Percentiles rank a stretch among this genome's conserved stretches.
phyloP scores from a whole-genome alignment of 2,329 filamentous ascomycete genomes.

The Sporothrix brunneoviolacea region DNA sequence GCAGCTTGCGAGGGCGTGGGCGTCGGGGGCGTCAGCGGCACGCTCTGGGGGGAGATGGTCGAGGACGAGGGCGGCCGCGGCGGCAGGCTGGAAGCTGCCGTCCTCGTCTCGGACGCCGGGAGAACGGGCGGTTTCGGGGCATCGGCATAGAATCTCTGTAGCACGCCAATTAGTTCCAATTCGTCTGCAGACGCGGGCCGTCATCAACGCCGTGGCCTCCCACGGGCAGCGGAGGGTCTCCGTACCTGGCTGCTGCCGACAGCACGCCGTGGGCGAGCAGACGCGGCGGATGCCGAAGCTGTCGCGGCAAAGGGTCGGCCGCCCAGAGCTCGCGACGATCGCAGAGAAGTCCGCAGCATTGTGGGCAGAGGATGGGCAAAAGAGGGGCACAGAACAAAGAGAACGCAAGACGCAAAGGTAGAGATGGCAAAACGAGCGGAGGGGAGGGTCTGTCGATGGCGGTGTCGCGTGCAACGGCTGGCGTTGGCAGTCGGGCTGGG shows the following conservation, averaged over 20 bases:
- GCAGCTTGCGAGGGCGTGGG: constrained; percentile 23
- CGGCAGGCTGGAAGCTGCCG: constrained; percentile 39
- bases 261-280: constrained; percentile 50
- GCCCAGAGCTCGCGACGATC: constrained; percentile 55
- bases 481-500: neutral
- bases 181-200: neutral
- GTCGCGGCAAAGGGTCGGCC: constrained; percentile 39
- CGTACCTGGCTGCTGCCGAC: constrained; percentile 15
- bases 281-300: constrained; percentile 37
- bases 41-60: constrained; percentile 31
- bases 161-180: neutral
- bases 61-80: constrained; percentile 30
- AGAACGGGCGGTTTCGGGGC: constrained; percentile 45
- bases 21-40: constrained; percentile 35
- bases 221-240: neutral
- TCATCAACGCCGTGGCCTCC: too few relatives aligned
- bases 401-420: neutral
- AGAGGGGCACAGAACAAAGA: constrained; percentile 4
- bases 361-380: constrained; percentile 43
- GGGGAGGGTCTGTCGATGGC: neutral
- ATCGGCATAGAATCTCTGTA: constrained; percentile 50
- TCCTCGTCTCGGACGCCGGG: constrained; percentile 47
- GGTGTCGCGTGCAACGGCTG: neutral
- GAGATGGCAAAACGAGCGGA: constrained; percentile 4
- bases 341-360: constrained; percentile 65